Evolutionary conservation across 352 stramenopile genomes (phyloP).

Genomic region (Phytophthora aleatoria): DNA sequence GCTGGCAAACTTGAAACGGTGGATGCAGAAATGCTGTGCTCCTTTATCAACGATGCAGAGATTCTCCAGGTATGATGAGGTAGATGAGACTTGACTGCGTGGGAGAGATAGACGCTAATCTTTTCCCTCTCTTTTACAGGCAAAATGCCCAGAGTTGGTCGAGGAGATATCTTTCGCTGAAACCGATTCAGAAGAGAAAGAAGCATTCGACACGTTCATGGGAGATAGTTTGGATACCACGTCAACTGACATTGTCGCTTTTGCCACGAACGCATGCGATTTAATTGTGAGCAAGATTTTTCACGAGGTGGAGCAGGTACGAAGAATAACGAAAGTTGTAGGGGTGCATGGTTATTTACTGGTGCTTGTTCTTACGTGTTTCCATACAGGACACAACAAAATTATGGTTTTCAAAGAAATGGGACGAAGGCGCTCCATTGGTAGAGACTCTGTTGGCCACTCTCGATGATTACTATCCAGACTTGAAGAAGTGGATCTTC

Average conservation of each 20-base stretch:
- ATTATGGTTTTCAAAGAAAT: slow-evolving; percentile 85
- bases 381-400: slow-evolving; percentile 59
- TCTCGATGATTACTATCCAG: slow-evolving; percentile 77
- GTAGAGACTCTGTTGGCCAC: slow-evolving; percentile 79
- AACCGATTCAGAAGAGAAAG: slow-evolving; percentile 71
- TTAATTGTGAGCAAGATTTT: slow-evolving; percentile 82
- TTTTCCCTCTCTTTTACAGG: slow-evolving; percentile 24
- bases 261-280: slow-evolving; percentile 68
- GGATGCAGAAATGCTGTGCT: slow-evolving; percentile 80
- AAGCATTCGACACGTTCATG: slow-evolving; percentile 77
- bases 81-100: background rate
- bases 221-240: slow-evolving; percentile 75
- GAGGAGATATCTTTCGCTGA: slow-evolving; percentile 86
- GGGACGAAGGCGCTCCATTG: slow-evolving; percentile 76
- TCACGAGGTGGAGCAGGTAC: slow-evolving; percentile 74
- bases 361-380: background rate
- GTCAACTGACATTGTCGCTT: slow-evolving; percentile 81
- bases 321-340: background rate
- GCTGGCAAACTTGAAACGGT: slow-evolving; percentile 45
- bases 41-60: slow-evolving; percentile 87
- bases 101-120: slow-evolving; percentile 3
- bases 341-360: background rate
- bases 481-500: slow-evolving; percentile 79
- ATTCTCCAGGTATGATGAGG: slow-evolving; percentile 62
- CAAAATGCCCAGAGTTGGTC: slow-evolving; percentile 83